These are phyloP conservation scores for Cryptococcus neoformans DNA, from an alignment of 1,284 basidiomycete species.

Conservation along the genomic window DNA sequence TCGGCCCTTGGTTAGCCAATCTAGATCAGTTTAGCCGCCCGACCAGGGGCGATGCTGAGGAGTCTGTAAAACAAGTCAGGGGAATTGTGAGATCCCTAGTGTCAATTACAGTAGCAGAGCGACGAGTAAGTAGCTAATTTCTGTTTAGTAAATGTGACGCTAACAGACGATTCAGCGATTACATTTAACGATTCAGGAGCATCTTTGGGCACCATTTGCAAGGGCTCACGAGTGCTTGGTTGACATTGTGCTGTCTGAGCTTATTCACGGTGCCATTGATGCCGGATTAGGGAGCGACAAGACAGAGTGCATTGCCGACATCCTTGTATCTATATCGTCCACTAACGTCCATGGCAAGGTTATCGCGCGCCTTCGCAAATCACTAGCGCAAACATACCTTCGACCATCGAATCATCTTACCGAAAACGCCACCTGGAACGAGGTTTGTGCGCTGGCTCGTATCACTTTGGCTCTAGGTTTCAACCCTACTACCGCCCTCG, in stretches of 20 bases:
- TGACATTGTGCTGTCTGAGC: conserved; percentile 70
- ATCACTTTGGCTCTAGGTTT: conserved; percentile 69
- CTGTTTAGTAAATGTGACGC: conserved; percentile 3
- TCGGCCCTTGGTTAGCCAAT: conserved; percentile 83
- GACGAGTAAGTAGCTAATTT: conserved; percentile 55
- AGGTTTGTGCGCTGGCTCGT: conserved; percentile 74
- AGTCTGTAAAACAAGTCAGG: conserved; percentile 52
- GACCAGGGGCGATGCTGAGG: conserved; percentile 51
- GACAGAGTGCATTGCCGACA: conserved; percentile 71
- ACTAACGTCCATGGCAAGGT: conserved; percentile 74
- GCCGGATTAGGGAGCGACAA: conserved; percentile 70
- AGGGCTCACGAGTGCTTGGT: conserved; percentile 63
- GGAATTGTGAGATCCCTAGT: conserved; percentile 74
- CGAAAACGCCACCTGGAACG: conserved; percentile 75
- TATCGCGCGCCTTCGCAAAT: conserved; percentile 74
- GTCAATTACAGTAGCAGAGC: conserved; percentile 67
- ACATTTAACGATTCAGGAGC: conserved; percentile 63
- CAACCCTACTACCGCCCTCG: conserved; percentile 60
- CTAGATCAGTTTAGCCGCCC: conserved; percentile 68
- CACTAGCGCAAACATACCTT: conserved; percentile 67
- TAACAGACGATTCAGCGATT: conserved; percentile 53
- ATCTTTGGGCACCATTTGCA: conserved; percentile 71
- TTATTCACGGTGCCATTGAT: conserved; percentile 74
- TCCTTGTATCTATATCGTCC: conserved; percentile 68
- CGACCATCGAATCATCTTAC: conserved; percentile 61